Conservation (phyloP, 306 rosid genomes). For the Chamaecrista fasciculata region DNA sequence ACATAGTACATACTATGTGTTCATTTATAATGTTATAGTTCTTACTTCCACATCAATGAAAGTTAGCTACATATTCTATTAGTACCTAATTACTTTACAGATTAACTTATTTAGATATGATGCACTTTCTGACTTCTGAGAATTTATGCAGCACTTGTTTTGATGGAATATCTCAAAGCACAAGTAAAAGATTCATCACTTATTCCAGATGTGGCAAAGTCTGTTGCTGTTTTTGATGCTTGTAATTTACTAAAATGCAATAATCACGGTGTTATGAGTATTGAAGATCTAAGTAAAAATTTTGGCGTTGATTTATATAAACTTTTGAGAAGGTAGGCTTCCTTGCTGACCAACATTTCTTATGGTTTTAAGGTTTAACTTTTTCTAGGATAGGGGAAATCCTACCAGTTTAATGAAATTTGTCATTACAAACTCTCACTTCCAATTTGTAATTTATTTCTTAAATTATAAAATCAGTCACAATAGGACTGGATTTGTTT, state of each 20-base stretch:
- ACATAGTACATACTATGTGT: not conserved
- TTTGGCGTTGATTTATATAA: constrained; percentile 40
- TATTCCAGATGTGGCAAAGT: constrained; percentile 27
- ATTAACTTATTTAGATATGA: constrained; percentile 1
- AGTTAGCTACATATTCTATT: not conserved
- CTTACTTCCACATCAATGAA: not conserved
- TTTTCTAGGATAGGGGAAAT: not conserved
- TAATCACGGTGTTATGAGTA: constrained; percentile 33
- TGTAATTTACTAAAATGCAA: constrained; percentile 53
- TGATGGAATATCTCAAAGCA: constrained; percentile 60
- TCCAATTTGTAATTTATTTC: not conserved
- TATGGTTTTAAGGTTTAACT: not conserved
- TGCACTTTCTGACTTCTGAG: constrained; percentile 14
- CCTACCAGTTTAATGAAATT: not conserved
- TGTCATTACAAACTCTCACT: not conserved
- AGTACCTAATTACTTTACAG: not conserved
- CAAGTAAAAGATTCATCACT: constrained; percentile 44
- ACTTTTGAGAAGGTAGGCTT: constrained; percentile 20
- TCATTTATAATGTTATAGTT: not conserved
- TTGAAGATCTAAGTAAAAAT: constrained; percentile 50
- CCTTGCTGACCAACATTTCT: not conserved
- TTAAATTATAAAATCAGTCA: not conserved
- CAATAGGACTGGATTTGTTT: not conserved
- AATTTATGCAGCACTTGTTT: constrained; percentile 48
- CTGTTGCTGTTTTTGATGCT: constrained; percentile 38